Evolutionary conservation across 2,329 filamentous ascomycete genomes (phyloP).

Genomic region (Trichoderma sp.): DNA sequence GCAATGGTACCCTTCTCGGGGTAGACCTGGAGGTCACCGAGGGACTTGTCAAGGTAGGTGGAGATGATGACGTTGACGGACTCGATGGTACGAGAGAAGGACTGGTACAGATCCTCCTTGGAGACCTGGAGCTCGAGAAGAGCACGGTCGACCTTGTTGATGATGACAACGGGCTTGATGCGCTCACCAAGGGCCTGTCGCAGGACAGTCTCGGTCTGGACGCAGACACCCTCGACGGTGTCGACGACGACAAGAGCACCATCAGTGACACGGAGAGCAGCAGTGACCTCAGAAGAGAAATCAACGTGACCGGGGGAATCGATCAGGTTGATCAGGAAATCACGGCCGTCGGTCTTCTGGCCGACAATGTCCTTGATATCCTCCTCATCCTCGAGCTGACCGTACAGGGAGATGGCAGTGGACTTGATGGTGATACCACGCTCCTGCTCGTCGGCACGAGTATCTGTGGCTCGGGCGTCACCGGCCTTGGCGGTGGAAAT

Average conservation of each 20-base stretch:
- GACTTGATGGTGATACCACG: slow-evolving; percentile 99
- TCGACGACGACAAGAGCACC: slow-evolving; percentile 99
- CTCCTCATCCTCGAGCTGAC: slow-evolving; percentile 75
- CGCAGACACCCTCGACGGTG: slow-evolving; percentile 99
- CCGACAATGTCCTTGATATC: slow-evolving; percentile 94
- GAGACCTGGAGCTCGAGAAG: slow-evolving; percentile 97
- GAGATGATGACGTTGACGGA: slow-evolving; percentile 99
- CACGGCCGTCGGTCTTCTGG: slow-evolving; percentile 84
- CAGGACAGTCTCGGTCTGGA: slow-evolving; percentile 99
- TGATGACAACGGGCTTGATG: slow-evolving; percentile 99
- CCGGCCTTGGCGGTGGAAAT: slow-evolving; percentile 98
- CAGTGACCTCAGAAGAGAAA: slow-evolving; percentile 99
- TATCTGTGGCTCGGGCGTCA: slow-evolving; percentile 95
- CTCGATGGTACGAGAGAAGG: slow-evolving; percentile 99
- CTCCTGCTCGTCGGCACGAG: slow-evolving; percentile 96
- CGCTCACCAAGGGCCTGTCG: slow-evolving; percentile 99
- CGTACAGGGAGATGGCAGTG: slow-evolving; percentile 98
- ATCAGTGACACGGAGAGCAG: slow-evolving; percentile 98
- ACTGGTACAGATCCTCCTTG: slow-evolving; percentile 99
- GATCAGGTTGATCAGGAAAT: slow-evolving; percentile 99
- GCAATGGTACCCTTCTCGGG: slow-evolving; percentile 96
- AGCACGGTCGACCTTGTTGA: slow-evolving; percentile 99
- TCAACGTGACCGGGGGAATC: slow-evolving; percentile 99
- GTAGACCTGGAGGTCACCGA: slow-evolving; percentile 98
- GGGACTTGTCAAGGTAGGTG: slow-evolving; percentile 95